Conservation (phyloP, 768 basidiomycete genomes). For the Auriculariales sp. region DNA sequence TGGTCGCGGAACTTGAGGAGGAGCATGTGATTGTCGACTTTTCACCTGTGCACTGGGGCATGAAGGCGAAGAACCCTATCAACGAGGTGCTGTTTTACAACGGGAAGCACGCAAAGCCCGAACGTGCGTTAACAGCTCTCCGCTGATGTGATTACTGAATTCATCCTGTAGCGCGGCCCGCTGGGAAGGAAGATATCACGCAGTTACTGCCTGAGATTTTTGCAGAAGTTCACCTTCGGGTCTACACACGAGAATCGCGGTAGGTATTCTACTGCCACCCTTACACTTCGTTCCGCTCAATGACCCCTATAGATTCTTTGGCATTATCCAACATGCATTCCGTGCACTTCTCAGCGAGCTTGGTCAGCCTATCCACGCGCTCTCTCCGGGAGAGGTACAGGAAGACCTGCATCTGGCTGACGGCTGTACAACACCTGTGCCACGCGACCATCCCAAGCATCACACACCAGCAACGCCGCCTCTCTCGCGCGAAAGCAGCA, state of each 20-base stretch:
- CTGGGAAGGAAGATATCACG: conserved; percentile 45
- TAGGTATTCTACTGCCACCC: conserved; percentile 11
- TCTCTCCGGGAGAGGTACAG: neutral
- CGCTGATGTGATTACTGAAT: too few species aligned
- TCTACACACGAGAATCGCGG: conserved; percentile 51
- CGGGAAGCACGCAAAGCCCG: conserved; percentile 39
- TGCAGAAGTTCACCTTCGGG: conserved; percentile 51
- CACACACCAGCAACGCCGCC: too few species aligned
- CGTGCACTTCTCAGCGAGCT: conserved; percentile 22
- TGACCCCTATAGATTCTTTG: conserved; percentile 27
- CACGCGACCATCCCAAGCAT: too few species aligned
- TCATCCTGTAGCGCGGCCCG: conserved; percentile 24
- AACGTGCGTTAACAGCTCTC: conserved; percentile 17
- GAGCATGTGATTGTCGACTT: conserved; percentile 52
- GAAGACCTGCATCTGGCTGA: neutral
- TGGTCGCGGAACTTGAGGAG: conserved; percentile 22
- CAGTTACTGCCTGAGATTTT: conserved; percentile 49
- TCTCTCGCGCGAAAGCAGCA: neutral
- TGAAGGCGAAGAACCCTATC: conserved; percentile 54
- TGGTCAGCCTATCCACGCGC: neutral
- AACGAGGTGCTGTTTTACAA: conserved; percentile 59
- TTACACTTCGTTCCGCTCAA: neutral
- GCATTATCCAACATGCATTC: conserved; percentile 57
- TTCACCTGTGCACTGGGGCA: conserved; percentile 61
- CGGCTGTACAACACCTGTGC: too few species aligned